Evolutionary conservation across 768 basidiomycete species (phyloP), one percentile per base, ranked within the genome.

Genomic region (Panaeolus papilionaceus): DNA sequence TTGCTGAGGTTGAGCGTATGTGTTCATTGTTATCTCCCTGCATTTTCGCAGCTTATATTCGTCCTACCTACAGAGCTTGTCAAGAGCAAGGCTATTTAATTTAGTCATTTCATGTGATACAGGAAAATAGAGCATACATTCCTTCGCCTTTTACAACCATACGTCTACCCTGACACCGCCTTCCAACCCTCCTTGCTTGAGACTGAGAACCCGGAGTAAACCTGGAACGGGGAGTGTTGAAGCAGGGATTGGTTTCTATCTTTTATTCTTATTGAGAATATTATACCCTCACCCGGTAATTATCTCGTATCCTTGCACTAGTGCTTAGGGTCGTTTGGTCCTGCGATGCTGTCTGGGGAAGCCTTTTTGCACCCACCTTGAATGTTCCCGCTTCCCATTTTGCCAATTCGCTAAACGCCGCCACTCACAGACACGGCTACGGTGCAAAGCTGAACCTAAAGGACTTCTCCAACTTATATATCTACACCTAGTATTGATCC

Each of bases 1-100:
- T 99, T 66, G 83, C 87, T 65, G 95, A 98, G 81, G 88, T 99
- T 71, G 97, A 99, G 82, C 89, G 96, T 98, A 76, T 81, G 96
- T 92, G 8, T 26, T 49, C 4, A 64, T 66, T 39, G 18, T 62
- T 62, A 20, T 26, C 8, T 40, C 8, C 1, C 44, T 65, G 20
- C 63, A 2, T 37, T 58, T 7, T 63, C 44, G 33, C 23, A 12
- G 9, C 47, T 23, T 23, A 26, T 23, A 8, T 28, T 39, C 12
- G 18, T 38, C 54, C 37, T 3, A 51, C 51, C 26, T 73, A 16
- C 74, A 97, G 96, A 91, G 75, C 86, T 98, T 72, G 92, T 96
- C 78, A 96, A 96, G 88, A 86, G 78, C 82, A 97, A 97, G 85
- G 89, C 90, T 71, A 93, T 98, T 80, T 98, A 90, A 83, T 77